Evolutionary conservation across 306 rosid species (phyloP), one percentile per base, ranked within the genome.

Genomic region (Malus sylvestris): DNA sequence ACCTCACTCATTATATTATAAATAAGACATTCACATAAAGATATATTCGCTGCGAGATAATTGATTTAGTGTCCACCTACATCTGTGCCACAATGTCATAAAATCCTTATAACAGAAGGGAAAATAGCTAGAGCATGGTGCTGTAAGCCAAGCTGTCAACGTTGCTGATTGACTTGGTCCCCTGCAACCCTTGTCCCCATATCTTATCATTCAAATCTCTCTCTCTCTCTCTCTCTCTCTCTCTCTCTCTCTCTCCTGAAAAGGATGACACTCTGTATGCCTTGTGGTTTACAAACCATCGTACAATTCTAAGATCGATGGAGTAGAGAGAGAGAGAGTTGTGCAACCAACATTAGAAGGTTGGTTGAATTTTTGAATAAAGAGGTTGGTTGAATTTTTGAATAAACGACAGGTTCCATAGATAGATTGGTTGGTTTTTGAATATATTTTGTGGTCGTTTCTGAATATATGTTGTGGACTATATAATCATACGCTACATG

Each of bases 251-350:
- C 58, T 52, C 23, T 22, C 18, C 32, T 10, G 44, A 69, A 46
- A 70, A 77, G 71, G 82, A 83, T 80, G 75, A 81, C 51, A 10
- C 78, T 46, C 6, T 11, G 10, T 70, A 77, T 79, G 77, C 81
- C 83, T 44, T 86, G 91, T 86, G 94, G 94, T 81, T 75, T 38
- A 76, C 55, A 86, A 33, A 27, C 68, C 3, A 0, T 68, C 82
- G 82, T 85, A 85, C 88, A 42, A 52, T 76, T 30, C 64, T 66
- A 62, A 11, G 10, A 38, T 49, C 55, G 55, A 14, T 14, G 53
- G 53, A 14, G 53, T 46, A 14, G 52, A 46, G 18, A 45, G 51
- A 44, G 49, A 44, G 15, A 23, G 57, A 61, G 71, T 76, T 78
- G 73, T 60, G 83, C 62, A 58, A 69, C 44, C 5, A n/a, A 20